Evolutionary conservation across 306 rosid species (phyloP), one percentile per base, ranked within the genome.

Genomic region (Glycine soja): DNA sequence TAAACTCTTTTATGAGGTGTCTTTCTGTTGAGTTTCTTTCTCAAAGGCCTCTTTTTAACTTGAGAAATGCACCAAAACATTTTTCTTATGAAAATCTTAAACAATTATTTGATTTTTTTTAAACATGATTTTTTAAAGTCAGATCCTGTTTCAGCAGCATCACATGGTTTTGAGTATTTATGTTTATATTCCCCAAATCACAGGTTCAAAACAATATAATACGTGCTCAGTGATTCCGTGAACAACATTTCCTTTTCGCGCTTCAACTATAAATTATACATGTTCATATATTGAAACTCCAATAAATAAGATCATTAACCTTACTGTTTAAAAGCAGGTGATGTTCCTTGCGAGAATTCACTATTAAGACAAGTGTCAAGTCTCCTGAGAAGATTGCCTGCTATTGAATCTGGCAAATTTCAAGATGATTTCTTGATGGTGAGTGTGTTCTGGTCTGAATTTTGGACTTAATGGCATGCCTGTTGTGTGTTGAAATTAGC

Each of bases 361-460:
- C 87, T 95, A 80, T 77, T 95, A 73, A 88, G 99, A 87, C 99
- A 95, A 85, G 98, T 93, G 51, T 91, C 98, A 12, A 90, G 98
- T 88, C 95, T 95, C 76, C 84, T 95, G 68, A 88, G 98, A 90
- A 90, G 96, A 88, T 85, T 93, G 83, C 99, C 96, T 52, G 97
- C 95, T 42, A 88, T 91, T 85, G 98, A 95, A 87, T 95, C 98
- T 1, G 93, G 75, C 69, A 95, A 93, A 78, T 93, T 95, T 85
- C 94, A 87, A 85, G 98, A 93, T 77, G 97, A 93, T 87, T 93
- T 95, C 89, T 89, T 95, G 88, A 95, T 89, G 96, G 99, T 95
- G 66, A 89, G 97, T 80, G 68, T 74, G 19, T 78, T 77, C 63
- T 36, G 65, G 67, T 78, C 40, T 84, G 34, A 54, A 50, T 74